These are phyloP conservation scores for Russula dissimulans DNA, from an alignment of 768 basidiomycete genomes.

Conservation along the genomic window DNA sequence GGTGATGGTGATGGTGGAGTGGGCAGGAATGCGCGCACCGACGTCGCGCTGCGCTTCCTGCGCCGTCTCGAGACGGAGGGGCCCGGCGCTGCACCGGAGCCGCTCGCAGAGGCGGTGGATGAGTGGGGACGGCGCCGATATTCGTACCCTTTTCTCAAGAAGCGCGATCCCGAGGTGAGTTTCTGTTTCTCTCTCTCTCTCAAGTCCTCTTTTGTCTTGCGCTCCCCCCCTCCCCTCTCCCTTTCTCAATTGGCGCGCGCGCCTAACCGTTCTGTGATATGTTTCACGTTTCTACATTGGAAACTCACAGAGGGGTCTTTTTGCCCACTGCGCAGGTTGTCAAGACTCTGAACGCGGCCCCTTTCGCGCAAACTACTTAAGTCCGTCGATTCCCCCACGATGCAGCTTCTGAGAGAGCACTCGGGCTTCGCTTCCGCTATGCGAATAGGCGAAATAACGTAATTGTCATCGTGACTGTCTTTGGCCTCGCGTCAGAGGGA, in stretches of 20 bases:
- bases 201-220: background rate
- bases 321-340: background rate
- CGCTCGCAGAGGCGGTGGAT: background rate
- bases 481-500: background rate
- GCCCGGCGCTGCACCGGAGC: background rate
- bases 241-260: no score
- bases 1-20: accelerated
- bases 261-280: no score
- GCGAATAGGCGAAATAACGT: background rate
- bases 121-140: background rate
- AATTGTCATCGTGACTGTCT: background rate
- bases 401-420: background rate
- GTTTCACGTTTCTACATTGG: background rate
- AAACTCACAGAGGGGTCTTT: background rate
- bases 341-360: background rate
- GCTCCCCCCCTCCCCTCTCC: background rate
- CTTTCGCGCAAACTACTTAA: background rate
- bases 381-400: background rate
- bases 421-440: background rate
- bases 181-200: no score
- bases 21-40: background rate
- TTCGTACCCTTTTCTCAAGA: constrained; percentile 2
- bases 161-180: background rate
- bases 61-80: constrained; percentile 2
- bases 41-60: background rate